Evolutionary conservation across 176 grass and related monocot species (phyloP), one percentile per base, ranked within the genome.

Genomic region (Alloteropsis semialata): DNA sequence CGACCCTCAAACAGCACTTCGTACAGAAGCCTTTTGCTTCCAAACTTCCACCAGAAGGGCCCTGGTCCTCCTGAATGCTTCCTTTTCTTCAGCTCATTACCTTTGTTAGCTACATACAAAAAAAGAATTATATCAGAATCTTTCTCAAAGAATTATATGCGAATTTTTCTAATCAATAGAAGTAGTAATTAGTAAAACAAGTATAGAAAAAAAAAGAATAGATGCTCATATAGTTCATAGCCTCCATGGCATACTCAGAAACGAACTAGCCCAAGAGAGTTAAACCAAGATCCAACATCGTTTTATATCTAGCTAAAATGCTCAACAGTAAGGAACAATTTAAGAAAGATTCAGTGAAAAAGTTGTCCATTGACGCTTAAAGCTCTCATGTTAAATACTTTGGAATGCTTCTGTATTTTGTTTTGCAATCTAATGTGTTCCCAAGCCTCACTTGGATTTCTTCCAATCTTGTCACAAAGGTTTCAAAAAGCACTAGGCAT

Each of bases 1-100:
- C 39, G 72, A 56, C 87, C 75, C 75, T 81, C 87, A 34, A 81
- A 89, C 4, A 98, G 81, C 3, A 89, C 71, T 84, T 93, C 42
- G 22, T 93, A 98, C 51, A 93, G 49, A 85, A 95, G 75, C 73
- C 91, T 91, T 87, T 98, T 98, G 71, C 96, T 93, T 63, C 92
- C 89, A 89, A 91, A 93, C 87, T 91, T 93, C 96, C 96, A 98
- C 92, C 96, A 95, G 45, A 98, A 84, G 18, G 96, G 92, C 13
- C 91, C 88, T n/a, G 77, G 34, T 46, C 72, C 43, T 81, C 69
- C 21, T 10, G 22, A 48, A 81, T 75, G 90, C 81, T 70, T 85
- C 72, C 55, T 88, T 82, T 87, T 92, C 90, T 87, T 95, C 65
- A 68, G 63, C 51, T 65, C 79, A 48, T 89, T 90, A 76, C 57